These are phyloP conservation scores for Eutrema yunnanense DNA, from an alignment of 345 rosid species.

Conservation along the genomic window DNA sequence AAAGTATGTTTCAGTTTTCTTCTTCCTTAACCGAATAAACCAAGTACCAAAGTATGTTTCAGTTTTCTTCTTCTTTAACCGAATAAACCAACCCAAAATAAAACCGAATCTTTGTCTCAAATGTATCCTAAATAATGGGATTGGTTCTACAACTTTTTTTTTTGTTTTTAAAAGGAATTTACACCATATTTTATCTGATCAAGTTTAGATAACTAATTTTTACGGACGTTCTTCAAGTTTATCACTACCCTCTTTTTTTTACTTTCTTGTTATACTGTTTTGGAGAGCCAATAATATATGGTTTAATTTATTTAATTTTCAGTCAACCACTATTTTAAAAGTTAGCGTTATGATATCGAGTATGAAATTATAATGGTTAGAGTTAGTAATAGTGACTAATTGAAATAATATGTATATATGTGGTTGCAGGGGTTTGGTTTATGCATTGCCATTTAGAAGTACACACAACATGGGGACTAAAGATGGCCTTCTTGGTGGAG, in stretches of 20 bases:
- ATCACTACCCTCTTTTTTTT: too few species aligned
- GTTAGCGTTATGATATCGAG: neutral
- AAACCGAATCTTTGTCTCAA: neutral
- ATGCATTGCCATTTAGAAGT: slow-evolving; percentile 40
- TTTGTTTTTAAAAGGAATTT: too few species aligned
- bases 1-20: neutral
- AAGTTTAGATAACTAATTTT: too few species aligned
- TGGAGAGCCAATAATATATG: too few species aligned
- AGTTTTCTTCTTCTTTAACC: neutral
- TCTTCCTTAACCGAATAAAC: neutral
- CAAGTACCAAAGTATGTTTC: neutral
- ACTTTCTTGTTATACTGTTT: too few species aligned
- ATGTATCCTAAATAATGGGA: neutral
- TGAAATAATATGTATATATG: neutral
- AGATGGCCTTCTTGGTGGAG: slow-evolving; percentile 94
- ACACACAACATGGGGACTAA: slow-evolving; percentile 95
- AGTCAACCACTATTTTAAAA: too few species aligned
- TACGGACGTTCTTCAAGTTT: too few species aligned
- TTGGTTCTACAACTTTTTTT: too few species aligned
- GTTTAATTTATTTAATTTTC: too few species aligned
- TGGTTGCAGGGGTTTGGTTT: slow-evolving; percentile 37
- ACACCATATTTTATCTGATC: too few species aligned
- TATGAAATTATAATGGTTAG: neutral
- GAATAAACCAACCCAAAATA: neutral
- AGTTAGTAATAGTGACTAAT: neutral